Percentiles rank a stretch among this genome's conserved stretches.
Evolutionary conservation across 176 grass and related monocot species (phyloP).

Genomic region (Musa itinerans): DNA sequence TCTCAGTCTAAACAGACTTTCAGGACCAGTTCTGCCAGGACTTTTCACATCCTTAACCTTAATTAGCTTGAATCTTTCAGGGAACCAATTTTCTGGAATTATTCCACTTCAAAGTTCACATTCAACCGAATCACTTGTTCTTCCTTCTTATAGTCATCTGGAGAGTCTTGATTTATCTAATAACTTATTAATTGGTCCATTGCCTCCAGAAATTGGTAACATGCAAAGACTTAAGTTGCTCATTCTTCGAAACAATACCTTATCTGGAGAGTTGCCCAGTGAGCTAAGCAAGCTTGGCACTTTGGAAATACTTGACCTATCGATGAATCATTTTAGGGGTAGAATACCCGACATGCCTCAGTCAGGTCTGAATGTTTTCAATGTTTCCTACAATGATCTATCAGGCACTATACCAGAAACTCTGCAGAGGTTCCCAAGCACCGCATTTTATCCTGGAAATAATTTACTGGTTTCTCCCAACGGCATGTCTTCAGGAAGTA

Average conservation of each 20-base stretch:
- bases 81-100: conserved; percentile 64
- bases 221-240: conserved; percentile 64
- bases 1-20: conserved; percentile 67
- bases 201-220: conserved; percentile 77
- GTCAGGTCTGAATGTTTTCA: conserved; percentile 48
- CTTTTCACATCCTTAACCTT: conserved; percentile 58
- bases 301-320: conserved; percentile 73
- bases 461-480: conserved; percentile 55
- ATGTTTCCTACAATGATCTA: conserved; percentile 81
- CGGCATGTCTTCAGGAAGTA: conserved; percentile 46
- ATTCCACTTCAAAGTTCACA: conserved; percentile 68
- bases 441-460: conserved; percentile 84
- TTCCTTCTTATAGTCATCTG: conserved; percentile 53
- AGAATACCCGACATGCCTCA: conserved; percentile 75
- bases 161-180: conserved; percentile 72
- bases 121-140: conserved; percentile 57
- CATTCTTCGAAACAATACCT: conserved; percentile 56
- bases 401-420: conserved; percentile 67
- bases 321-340: conserved; percentile 68
- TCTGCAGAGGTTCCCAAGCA: conserved; percentile 61
- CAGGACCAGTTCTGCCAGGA: conserved; percentile 57
- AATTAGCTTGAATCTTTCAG: conserved; percentile 65
- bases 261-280: conserved; percentile 68
- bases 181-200: conserved; percentile 57
- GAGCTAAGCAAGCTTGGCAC: conserved; percentile 63